Evolutionary conservation across 225 moss, liverwort and hornwort species (phyloP).

Genomic region (Bryum argenteum): DNA sequence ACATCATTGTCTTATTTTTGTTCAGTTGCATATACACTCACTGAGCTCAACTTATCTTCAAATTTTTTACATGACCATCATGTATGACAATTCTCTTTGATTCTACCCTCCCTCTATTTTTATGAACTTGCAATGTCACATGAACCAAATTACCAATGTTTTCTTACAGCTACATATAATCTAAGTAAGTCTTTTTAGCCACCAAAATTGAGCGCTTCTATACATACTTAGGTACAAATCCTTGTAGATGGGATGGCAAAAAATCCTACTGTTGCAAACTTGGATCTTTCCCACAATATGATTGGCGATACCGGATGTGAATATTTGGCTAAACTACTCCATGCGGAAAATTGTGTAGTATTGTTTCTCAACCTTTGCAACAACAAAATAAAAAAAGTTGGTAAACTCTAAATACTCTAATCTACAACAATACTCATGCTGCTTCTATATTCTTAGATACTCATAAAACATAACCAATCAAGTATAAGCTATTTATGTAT

Average conservation of each 20-base stretch:
- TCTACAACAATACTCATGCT: too few relatives aligned
- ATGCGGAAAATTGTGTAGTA: slow-evolving; percentile 65
- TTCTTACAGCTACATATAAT: too few relatives aligned
- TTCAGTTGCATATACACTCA: slow-evolving; percentile 55
- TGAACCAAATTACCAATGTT: too few relatives aligned
- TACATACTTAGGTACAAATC: slow-evolving; percentile 53
- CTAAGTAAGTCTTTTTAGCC: too few relatives aligned
- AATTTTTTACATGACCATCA: slow-evolving; percentile 67
- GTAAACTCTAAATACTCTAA: slow-evolving; percentile 6
- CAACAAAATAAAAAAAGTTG: slow-evolving; percentile 43
- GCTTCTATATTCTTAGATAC: too few relatives aligned
- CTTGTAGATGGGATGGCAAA: slow-evolving; percentile 68
- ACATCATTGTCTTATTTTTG: slow-evolving; percentile 65
- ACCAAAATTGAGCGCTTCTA: too few relatives aligned
- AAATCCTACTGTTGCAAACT: slow-evolving; percentile 78
- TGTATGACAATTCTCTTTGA: slow-evolving; percentile 14
- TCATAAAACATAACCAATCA: too few relatives aligned
- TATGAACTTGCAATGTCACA: too few relatives aligned
- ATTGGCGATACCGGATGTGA: slow-evolving; percentile 69
- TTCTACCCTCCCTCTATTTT: neutral
- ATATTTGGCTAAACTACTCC: slow-evolving; percentile 65
- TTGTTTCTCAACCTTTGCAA: slow-evolving; percentile 64
- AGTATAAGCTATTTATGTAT: too few relatives aligned
- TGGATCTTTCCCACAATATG: slow-evolving; percentile 79
- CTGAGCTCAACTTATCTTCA: slow-evolving; percentile 71